Base-by-base conservation (phyloP, 2,329 filamentous ascomycete species). In the Alternaria arbusti region DNA sequence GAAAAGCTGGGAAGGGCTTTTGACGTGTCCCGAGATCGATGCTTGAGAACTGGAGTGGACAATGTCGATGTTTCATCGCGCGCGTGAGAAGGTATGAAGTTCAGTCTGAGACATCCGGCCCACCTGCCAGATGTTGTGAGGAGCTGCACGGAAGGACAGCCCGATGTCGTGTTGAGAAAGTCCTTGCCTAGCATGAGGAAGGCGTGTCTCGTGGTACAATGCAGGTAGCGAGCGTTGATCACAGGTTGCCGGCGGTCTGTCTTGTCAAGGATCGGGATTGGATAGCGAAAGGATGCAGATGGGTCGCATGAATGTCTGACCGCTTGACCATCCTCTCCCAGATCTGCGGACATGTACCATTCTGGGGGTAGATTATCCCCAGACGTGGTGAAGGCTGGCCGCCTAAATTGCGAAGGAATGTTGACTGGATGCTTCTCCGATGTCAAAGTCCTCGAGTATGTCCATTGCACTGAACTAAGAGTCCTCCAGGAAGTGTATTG, bases 41-140 rank as follows among this genome's bases (percentile, higher is more conserved):
- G 17, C 22, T 51, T 32, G 5, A 51, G 26, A 20, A 7, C 15
- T 20, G 47, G 47, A 1, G 17, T 20, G 7, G 17, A 51, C 26
- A 17, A 22, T 8, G 17, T 51, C 15, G 26, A 51, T 15, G 26
- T 32, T 32, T 32, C 26, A 11, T 51, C 47, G 10, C 47, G 26
- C 47, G 47, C 47, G 10, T 51, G 47, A 5, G 12, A 32, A 22
- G 28, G 25, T 25, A 54, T 28, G 22, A 49, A 49, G 45, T 67
- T 63, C 0, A 69, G 52, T 22, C 67, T 63, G n/a, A 71, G 32
- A 6, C 64, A 43, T 12, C 68, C 67, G 9, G 63, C 62, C 68
- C 67, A 71, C 13, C n/a, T 15, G 6, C 52, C 54, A 9, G 58
- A 50, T 9, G 7, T n/a, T 12, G 51, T 51, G 7, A 61, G 22